Evolutionary conservation across 2,329 filamentous ascomycete species (phyloP).

Genomic region (Cordyceps tenuipes): DNA sequence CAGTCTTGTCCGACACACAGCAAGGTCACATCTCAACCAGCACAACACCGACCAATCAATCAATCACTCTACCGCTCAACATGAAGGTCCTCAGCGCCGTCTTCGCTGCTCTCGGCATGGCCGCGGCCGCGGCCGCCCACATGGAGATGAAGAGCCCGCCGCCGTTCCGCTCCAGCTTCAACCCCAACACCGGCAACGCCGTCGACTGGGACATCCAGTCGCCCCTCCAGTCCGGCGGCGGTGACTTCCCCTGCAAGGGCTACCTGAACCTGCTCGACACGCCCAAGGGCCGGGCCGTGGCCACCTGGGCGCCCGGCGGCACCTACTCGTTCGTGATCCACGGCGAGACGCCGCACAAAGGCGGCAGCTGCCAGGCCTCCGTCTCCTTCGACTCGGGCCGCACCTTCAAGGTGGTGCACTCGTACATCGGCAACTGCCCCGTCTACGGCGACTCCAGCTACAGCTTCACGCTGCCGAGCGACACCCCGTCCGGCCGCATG

Average conservation of each 20-base stretch:
- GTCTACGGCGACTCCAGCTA: conserved; percentile 30
- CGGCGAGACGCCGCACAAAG: conserved; percentile 44
- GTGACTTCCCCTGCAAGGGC: conserved; percentile 56
- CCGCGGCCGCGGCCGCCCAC: conserved; percentile 16
- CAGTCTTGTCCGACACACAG: too few species aligned
- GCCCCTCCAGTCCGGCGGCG: conserved; percentile 41
- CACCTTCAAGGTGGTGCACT: conserved; percentile 45
- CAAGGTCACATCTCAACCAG: too few species aligned
- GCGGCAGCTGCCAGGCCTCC: conserved; percentile 56
- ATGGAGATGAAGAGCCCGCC: conserved; percentile 24
- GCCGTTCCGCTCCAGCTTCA: conserved; percentile 22
- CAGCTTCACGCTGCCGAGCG: conserved; percentile 45
- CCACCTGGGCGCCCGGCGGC: conserved; percentile 43
- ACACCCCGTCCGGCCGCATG: conserved; percentile 40
- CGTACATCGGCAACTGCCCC: conserved; percentile 30
- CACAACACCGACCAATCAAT: too few species aligned
- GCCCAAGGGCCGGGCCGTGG: conserved; percentile 32
- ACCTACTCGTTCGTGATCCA: conserved; percentile 45
- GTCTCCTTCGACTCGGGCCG: conserved; percentile 53
- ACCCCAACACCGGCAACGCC: conserved; percentile 22
- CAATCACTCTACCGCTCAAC: too few species aligned
- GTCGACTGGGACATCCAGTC: conserved; percentile 51
- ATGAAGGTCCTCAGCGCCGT: conserved; percentile 6
- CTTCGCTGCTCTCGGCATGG: background rate
- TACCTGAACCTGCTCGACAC: conserved; percentile 19